phyloP scores from a whole-genome alignment of 805 yeast genomes.

The Kodamaea neixiangensis region DNA sequence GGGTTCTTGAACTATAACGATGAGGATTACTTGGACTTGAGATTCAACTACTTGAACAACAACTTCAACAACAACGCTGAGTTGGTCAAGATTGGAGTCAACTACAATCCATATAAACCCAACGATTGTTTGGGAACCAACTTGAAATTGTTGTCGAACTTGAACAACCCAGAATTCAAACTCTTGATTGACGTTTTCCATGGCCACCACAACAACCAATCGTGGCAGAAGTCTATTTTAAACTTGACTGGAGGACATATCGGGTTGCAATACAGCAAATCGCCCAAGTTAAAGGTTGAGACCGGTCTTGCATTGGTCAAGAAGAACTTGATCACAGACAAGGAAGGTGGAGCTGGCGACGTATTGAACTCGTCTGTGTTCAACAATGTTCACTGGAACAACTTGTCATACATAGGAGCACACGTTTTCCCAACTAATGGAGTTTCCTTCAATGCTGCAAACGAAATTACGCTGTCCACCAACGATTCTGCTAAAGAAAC shows the following conservation, averaged over 20 bases:
- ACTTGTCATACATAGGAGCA: conserved; percentile 24
- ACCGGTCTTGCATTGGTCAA: conserved; percentile 62
- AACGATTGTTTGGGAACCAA: conserved; percentile 48
- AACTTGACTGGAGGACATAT: conserved; percentile 52
- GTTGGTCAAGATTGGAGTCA: conserved; percentile 50
- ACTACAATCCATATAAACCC: conserved; percentile 55
- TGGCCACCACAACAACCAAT: conserved; percentile 45
- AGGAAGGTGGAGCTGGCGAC: conserved; percentile 24
- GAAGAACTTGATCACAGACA: conserved; percentile 37
- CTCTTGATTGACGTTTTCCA: conserved; percentile 35
- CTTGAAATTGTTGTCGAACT: conserved; percentile 45
- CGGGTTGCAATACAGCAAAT: conserved; percentile 47
- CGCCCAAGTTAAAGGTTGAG: conserved; percentile 26
- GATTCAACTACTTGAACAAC: conserved; percentile 42
- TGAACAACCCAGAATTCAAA: conserved; percentile 47
- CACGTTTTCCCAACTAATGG: conserved; percentile 48
- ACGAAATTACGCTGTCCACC: conserved; percentile 44
- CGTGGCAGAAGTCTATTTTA: conserved; percentile 56
- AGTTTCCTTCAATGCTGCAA: conserved; percentile 58
- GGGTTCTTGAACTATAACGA: conserved; percentile 37
- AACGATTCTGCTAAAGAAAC: conserved; percentile 20
- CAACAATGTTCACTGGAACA: conserved; percentile 25
- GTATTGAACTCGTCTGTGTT: conserved; percentile 37
- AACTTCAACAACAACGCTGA: conserved; percentile 52
- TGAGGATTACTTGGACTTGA: conserved; percentile 39